Conservation (phyloP, 2,329 filamentous ascomycete species). For the Penicillium sumatraense region DNA sequence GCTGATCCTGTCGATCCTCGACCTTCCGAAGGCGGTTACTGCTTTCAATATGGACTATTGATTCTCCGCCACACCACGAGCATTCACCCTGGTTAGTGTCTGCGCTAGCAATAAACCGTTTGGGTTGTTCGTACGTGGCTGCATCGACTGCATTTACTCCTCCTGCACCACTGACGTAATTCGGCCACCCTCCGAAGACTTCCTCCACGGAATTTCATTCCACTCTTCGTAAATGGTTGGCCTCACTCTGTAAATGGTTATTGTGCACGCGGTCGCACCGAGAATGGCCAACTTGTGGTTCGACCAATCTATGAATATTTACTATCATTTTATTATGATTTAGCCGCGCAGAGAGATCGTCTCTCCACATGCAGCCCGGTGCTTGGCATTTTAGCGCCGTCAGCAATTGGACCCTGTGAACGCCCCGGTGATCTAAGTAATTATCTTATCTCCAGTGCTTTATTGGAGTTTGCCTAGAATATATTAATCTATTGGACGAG, state of each 20-base stretch:
- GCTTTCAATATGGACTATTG: neutral
- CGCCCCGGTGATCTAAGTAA: neutral
- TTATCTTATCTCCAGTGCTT: neutral
- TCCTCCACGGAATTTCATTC: neutral
- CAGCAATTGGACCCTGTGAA: neutral
- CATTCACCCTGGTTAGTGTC: neutral
- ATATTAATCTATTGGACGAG: neutral
- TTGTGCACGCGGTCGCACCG: too few relatives aligned
- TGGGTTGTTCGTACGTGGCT: neutral
- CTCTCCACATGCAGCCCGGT: constrained; percentile 9
- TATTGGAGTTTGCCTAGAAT: neutral
- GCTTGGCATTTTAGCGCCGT: constrained; percentile 18
- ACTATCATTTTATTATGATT: too few relatives aligned
- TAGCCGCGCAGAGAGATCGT: neutral
- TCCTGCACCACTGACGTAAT: neutral
- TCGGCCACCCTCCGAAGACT: neutral
- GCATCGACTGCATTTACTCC: neutral
- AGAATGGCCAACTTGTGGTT: too few relatives aligned
- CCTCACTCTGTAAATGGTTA: too few relatives aligned
- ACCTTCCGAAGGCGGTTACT: neutral
- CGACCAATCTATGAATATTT: too few relatives aligned
- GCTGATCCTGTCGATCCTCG: neutral
- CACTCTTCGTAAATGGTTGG: too few relatives aligned
- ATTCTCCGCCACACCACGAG: neutral
- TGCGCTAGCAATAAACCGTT: constrained; percentile 2